Conservation (phyloP, 352 stramenopile genomes). For the Pythium rishiriense region DNA sequence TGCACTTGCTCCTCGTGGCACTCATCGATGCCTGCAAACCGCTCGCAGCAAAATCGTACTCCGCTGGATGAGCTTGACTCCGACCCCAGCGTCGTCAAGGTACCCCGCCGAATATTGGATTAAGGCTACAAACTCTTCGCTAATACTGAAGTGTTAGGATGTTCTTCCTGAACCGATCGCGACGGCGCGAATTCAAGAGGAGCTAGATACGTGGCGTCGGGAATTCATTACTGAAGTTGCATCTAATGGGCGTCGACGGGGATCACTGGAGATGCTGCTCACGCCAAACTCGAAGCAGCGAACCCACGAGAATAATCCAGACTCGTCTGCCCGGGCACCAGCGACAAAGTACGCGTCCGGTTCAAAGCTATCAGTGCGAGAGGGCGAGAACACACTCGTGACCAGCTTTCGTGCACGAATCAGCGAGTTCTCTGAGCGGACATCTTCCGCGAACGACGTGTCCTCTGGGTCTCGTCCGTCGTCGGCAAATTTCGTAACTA, state of each 20-base stretch:
- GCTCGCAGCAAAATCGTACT: conserved; percentile 61
- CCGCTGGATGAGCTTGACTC: conserved; percentile 63
- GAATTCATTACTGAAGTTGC: conserved; percentile 28
- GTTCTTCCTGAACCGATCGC: conserved; percentile 24
- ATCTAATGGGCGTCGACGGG: conserved; percentile 1
- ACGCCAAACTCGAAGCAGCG: conserved; percentile 7
- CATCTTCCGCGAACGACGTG: conserved; percentile 15
- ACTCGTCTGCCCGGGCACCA: too few relatives aligned
- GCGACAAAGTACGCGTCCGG: neutral
- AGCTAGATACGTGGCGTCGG: conserved; percentile 26
- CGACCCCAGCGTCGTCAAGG: conserved; percentile 28
- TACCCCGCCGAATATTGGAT: conserved; percentile 11
- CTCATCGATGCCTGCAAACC: too few relatives aligned
- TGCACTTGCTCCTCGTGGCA: too few relatives aligned
- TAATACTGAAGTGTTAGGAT: conserved; percentile 15
- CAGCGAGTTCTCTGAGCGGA: conserved; percentile 28
- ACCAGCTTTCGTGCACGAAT: conserved; percentile 24
- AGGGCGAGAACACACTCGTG: conserved; percentile 29
- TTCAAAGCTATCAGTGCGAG: conserved; percentile 7
- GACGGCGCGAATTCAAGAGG: conserved; percentile 28
- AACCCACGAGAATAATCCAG: neutral
- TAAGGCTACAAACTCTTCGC: neutral
- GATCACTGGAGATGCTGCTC: conserved; percentile 15
- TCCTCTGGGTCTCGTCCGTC: conserved; percentile 3
- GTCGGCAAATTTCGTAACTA: conserved; percentile 14